Evolutionary conservation across 495 filamentous ascomycete species (phyloP).

Genomic region (Chlorociboria aeruginascens): DNA sequence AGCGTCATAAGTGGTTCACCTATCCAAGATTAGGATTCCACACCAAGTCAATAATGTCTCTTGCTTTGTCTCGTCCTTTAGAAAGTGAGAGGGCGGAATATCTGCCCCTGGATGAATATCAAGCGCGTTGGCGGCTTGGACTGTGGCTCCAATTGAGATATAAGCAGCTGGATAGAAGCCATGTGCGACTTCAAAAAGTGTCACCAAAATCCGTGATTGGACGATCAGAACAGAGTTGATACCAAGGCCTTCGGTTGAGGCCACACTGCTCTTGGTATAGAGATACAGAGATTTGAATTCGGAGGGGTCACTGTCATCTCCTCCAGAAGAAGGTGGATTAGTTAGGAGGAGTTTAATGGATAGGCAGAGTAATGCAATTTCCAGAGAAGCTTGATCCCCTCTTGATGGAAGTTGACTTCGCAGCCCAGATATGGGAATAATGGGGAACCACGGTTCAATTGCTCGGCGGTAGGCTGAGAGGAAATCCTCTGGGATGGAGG

Average conservation of each 20-base stretch:
- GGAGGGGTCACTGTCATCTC: constrained; percentile 2
- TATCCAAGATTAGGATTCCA: constrained; percentile 3
- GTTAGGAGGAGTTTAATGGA: constrained; percentile 7
- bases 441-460: constrained; percentile 9
- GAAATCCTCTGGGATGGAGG: constrained; percentile 1
- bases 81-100: not conserved
- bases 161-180: constrained; percentile 8
- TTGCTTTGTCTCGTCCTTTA: constrained; percentile 2
- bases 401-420: not conserved
- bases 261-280: constrained; percentile 1
- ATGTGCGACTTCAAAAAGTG: constrained; percentile 11
- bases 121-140: constrained; percentile 9
- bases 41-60: constrained; percentile 5
- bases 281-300: constrained; percentile 8
- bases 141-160: constrained; percentile 11
- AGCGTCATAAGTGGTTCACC: constrained; percentile 1
- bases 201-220: constrained; percentile 11
- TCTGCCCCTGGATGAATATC: constrained; percentile 1
- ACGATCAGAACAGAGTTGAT: constrained; percentile 7
- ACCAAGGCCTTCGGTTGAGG: constrained; percentile 4
- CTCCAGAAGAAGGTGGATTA: not conserved
- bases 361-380: constrained; percentile 3
- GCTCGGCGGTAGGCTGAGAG: constrained; percentile 4
- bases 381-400: constrained; percentile 3
- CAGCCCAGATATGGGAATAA: constrained; percentile 1